phyloP scores from a whole-genome alignment of 306 rosid genomes.

The Luffa aegyptiaca region DNA sequence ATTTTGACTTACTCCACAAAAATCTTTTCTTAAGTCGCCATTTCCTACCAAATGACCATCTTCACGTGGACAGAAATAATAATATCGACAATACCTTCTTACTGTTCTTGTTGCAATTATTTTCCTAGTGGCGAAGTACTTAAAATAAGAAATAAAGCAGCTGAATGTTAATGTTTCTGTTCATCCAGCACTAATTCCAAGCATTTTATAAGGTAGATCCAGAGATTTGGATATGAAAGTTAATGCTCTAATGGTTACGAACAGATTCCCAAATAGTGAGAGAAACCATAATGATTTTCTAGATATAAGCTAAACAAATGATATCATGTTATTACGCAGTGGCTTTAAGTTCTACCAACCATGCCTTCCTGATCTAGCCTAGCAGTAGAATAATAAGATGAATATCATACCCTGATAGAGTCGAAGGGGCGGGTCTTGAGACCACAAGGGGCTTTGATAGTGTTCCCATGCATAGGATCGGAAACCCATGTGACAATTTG shows the following conservation, averaged over 20 bases:
- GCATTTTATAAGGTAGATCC: not conserved
- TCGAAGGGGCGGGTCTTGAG: conserved; percentile 98
- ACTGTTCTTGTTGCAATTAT: not conserved
- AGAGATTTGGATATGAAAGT: not conserved
- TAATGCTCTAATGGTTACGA: not conserved
- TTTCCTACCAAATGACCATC: conserved; percentile 6
- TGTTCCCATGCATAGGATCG: conserved; percentile 99
- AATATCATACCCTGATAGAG: conserved; percentile 62
- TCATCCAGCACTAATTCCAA: not conserved
- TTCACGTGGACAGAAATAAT: not conserved
- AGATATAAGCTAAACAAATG: not conserved
- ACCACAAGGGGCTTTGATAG: conserved; percentile 98
- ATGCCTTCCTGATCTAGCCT: not conserved
- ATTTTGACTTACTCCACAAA: conserved; percentile 1
- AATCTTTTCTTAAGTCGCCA: not conserved
- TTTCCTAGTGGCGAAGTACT: not conserved
- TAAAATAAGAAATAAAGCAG: not conserved
- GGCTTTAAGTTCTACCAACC: not conserved
- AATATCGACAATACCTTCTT: not conserved
- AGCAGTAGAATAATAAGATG: not conserved
- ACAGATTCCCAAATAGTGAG: not conserved
- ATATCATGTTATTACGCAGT: not conserved
- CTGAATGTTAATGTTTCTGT: not conserved
- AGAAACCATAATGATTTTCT: not conserved
- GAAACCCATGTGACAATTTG: conserved; percentile 98